Conservation (phyloP, 306 rosid species). For the Alnus glutinosa region DNA sequence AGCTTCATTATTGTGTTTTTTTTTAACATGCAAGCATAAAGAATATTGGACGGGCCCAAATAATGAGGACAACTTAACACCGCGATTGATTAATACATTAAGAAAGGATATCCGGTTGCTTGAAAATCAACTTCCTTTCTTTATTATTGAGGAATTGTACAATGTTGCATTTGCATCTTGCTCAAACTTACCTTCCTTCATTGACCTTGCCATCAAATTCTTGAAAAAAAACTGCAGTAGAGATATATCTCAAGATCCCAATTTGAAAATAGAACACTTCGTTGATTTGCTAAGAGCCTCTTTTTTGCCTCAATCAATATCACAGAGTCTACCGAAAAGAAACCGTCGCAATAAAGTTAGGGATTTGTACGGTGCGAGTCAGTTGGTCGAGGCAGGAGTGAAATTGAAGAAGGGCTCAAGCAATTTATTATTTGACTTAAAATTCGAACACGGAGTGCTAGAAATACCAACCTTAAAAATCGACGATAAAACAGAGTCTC, state of each 20-base stretch:
- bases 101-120: too few species aligned
- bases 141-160: conserved; percentile 6
- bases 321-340: rapidly evolving
- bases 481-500: rapidly evolving
- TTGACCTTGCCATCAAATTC: not conserved
- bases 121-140: conserved; percentile 28
- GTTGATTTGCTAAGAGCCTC: not conserved
- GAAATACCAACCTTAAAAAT: not conserved
- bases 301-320: not conserved
- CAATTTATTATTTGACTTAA: not conserved
- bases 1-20: not conserved
- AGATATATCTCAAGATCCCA: too few species aligned
- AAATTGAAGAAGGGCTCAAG: not conserved
- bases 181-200: not conserved
- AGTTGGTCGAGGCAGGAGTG: not conserved
- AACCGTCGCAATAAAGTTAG: rapidly evolving
- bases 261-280: not conserved
- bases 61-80: too few species aligned
- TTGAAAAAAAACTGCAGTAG: too few species aligned
- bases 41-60: too few species aligned
- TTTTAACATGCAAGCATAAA: too few species aligned
- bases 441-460: not conserved
- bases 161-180: not conserved
- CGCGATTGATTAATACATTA: too few species aligned
- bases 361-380: not conserved